phyloP scores from a whole-genome alignment of 1,284 basidiomycete genomes.

The Cerioporus squamosus region DNA sequence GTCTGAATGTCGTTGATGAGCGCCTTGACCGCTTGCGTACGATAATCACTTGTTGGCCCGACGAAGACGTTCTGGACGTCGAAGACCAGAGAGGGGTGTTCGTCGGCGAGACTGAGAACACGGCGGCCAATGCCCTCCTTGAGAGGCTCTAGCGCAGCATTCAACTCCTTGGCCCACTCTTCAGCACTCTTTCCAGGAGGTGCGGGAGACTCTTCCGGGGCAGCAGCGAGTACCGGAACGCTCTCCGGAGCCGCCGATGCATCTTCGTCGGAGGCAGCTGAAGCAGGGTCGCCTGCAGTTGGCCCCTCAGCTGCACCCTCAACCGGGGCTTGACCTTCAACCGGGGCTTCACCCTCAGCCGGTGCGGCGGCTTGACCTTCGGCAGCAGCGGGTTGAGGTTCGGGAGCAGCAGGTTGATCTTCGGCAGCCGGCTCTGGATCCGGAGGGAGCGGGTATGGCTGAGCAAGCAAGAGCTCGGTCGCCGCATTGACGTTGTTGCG shows the following conservation, averaged over 20 bases:
- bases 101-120: constrained; percentile 83
- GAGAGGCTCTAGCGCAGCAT: constrained; percentile 68
- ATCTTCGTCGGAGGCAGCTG: constrained; percentile 14
- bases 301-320: constrained; percentile 21
- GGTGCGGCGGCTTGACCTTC: constrained; percentile 21
- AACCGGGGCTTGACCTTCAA: too few relatives aligned
- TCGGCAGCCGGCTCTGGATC: constrained; percentile 52
- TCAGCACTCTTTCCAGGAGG: constrained; percentile 53
- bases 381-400: constrained; percentile 26
- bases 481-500: constrained; percentile 92
- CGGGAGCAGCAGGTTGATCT: constrained; percentile 28
- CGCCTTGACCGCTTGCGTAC: constrained; percentile 62
- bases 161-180: constrained; percentile 67
- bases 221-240: neutral
- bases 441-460: constrained; percentile 79
- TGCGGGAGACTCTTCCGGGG: constrained; percentile 25
- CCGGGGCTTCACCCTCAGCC: constrained; percentile 4
- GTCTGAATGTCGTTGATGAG: constrained; percentile 75
- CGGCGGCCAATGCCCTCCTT: constrained; percentile 68
- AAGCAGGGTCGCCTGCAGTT: neutral
- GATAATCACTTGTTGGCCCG: constrained; percentile 61
- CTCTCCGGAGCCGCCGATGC: constrained; percentile 8
- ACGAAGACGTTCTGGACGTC: constrained; percentile 86
- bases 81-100: constrained; percentile 87
- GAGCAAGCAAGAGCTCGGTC: constrained; percentile 85